Conservation (phyloP, 2,329 filamentous ascomycete species). For the Neonectria faginata region DNA sequence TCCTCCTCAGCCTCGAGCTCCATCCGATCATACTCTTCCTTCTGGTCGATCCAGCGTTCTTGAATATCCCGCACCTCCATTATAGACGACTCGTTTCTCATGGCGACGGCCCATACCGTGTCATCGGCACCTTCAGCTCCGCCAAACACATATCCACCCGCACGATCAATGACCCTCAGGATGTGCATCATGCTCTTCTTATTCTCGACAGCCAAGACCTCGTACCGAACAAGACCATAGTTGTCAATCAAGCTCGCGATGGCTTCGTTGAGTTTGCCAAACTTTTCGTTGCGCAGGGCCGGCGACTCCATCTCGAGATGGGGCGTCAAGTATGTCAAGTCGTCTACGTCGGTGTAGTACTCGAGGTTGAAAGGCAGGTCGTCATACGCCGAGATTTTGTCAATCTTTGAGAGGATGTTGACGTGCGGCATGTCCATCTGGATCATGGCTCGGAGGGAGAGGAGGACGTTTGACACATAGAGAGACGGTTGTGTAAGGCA, state of each 20-base stretch:
- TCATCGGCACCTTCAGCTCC: slow-evolving; percentile 92
- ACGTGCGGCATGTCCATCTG: slow-evolving; percentile 97
- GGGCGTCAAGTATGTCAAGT: slow-evolving; percentile 85
- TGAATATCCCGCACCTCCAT: slow-evolving; percentile 92
- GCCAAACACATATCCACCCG: slow-evolving; percentile 93
- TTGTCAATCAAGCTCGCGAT: slow-evolving; percentile 89
- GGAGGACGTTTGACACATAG: slow-evolving; percentile 92
- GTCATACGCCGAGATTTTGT: slow-evolving; percentile 88
- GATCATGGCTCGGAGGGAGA: slow-evolving; percentile 95
- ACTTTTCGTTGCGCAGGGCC: slow-evolving; percentile 77
- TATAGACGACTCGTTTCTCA: slow-evolving; percentile 78
- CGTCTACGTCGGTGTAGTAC: slow-evolving; percentile 97
- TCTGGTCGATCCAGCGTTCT: slow-evolving; percentile 93
- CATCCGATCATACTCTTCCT: slow-evolving; percentile 85
- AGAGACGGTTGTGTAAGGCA: slow-evolving; percentile 92
- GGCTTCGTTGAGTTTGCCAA: slow-evolving; percentile 84
- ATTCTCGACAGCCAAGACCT: slow-evolving; percentile 95
- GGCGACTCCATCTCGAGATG: slow-evolving; percentile 83
- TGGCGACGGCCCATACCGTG: slow-evolving; percentile 96
- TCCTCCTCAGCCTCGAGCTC: slow-evolving; percentile 82
- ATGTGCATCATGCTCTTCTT: slow-evolving; percentile 97
- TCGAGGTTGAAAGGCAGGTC: slow-evolving; percentile 94
- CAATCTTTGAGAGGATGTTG: slow-evolving; percentile 97
- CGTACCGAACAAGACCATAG: slow-evolving; percentile 90
- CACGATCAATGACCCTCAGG: slow-evolving; percentile 88